phyloP scores from a whole-genome alignment of 2,329 filamentous ascomycete species.

The Cytospora piceae region DNA sequence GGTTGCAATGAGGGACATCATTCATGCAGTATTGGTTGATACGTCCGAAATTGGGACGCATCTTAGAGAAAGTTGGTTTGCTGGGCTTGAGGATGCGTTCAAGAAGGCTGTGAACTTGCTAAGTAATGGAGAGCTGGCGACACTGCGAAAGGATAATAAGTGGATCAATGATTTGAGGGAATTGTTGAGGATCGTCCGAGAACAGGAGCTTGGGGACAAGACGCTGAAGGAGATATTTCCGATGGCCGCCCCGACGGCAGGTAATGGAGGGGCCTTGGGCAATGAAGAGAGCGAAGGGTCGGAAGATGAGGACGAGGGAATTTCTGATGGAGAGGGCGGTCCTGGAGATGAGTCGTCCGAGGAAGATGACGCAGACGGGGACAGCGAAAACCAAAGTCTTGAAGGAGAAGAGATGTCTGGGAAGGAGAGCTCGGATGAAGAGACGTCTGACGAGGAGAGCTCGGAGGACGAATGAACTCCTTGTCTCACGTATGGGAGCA shows the following conservation, averaged over 20 bases:
- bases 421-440: neutral
- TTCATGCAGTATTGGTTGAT: constrained; percentile 3
- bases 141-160: constrained; percentile 1
- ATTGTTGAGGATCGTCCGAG: neutral
- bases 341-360: neutral
- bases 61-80: constrained; percentile 11
- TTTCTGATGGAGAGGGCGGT: neutral
- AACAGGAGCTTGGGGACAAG: neutral
- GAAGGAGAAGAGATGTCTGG: neutral
- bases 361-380: neutral
- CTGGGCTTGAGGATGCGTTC: neutral
- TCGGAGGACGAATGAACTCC: neutral
- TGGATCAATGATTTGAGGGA: constrained; percentile 6
- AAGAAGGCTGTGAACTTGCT: neutral
- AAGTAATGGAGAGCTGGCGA: neutral
- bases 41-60: constrained; percentile 6
- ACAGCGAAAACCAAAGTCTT: no score
- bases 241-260: neutral
- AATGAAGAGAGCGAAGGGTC: neutral
- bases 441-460: neutral
- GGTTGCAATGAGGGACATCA: constrained; percentile 14
- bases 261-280: neutral
- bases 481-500: neutral
- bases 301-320: neutral
- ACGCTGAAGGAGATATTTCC: constrained; percentile 1